A percentile compares a stretch with the other conserved stretches of the same genome.
phyloP scores from a whole-genome alignment of 495 filamentous ascomycete species.

The Neurospora sp. region DNA sequence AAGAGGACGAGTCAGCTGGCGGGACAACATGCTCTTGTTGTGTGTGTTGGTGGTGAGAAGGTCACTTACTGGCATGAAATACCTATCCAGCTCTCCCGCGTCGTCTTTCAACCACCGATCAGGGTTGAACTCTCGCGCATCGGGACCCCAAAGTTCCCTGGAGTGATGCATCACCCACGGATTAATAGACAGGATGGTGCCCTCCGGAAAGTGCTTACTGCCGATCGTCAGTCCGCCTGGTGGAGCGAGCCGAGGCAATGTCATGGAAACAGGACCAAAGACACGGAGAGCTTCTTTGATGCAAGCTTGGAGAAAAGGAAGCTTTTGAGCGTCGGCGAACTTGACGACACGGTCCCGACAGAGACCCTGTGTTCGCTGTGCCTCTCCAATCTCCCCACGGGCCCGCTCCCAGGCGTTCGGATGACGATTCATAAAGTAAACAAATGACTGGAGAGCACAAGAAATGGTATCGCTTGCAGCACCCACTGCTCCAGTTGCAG shows the following conservation, averaged over 20 bases:
- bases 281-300: constrained; percentile 53
- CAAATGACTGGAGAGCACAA: not conserved
- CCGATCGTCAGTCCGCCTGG: constrained; percentile 32
- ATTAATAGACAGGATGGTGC: constrained; percentile 35
- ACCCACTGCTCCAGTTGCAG: not conserved
- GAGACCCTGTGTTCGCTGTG: not conserved
- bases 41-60: not conserved
- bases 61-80: constrained; percentile 14
- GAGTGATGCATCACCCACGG: constrained; percentile 34
- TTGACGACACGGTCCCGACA: constrained; percentile 32
- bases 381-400: not conserved
- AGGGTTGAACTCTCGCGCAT: constrained; percentile 27
- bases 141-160: constrained; percentile 25
- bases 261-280: constrained; percentile 38
- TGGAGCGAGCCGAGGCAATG: constrained; percentile 40
- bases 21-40: not conserved
- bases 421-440: not conserved
- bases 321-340: constrained; percentile 36
- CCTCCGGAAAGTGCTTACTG: constrained; percentile 5
- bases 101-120: constrained; percentile 27
- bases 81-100: constrained; percentile 16
- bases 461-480: constrained; percentile 1
- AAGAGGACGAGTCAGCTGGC: not conserved
- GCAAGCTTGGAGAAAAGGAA: constrained; percentile 36
- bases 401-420: not conserved